Evolutionary conservation across 352 stramenopile genomes (phyloP).

Genomic region (Phytophthora citricola): DNA sequence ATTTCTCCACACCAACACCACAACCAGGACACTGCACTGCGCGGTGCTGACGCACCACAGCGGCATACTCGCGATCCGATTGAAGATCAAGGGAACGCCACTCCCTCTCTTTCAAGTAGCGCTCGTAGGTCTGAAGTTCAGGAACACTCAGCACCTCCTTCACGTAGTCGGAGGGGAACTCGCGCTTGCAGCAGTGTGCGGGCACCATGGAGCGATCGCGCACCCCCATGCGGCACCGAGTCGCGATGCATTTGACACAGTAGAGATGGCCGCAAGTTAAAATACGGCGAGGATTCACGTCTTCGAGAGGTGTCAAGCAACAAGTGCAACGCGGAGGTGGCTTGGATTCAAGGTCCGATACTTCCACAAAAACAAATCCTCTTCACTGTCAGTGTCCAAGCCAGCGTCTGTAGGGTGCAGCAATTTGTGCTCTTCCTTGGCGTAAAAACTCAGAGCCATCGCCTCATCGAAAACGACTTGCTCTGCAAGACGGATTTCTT

Average conservation of each 20-base stretch:
- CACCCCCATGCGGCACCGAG: constrained; percentile 61
- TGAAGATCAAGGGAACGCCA: constrained; percentile 54
- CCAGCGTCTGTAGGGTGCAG: constrained; percentile 17
- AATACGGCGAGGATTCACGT: constrained; percentile 28
- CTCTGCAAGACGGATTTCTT: constrained; percentile 46
- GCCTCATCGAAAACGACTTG: constrained; percentile 46
- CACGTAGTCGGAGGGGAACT: constrained; percentile 75
- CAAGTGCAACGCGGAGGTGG: constrained; percentile 48
- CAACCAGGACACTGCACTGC: constrained; percentile 74
- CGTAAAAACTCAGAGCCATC: constrained; percentile 54
- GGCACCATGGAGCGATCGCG: constrained; percentile 63
- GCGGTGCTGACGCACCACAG: constrained; percentile 36
- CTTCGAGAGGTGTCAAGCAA: constrained; percentile 34
- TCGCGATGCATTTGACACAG: constrained; percentile 58
- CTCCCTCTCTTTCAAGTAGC: constrained; percentile 60
- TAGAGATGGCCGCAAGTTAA: constrained; percentile 72
- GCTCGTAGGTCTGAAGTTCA: constrained; percentile 53
- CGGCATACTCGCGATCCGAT: constrained; percentile 70
- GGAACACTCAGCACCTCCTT: constrained; percentile 36
- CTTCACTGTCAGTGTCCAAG: constrained; percentile 23
- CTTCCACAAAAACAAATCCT: constrained; percentile 24
- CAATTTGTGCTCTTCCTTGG: constrained; percentile 46
- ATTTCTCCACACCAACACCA: constrained; percentile 66
- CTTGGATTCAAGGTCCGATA: constrained; percentile 37
- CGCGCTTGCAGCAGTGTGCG: constrained; percentile 75